phyloP scores from a whole-genome alignment of 257 asterid species.

The Coffea canephora region DNA sequence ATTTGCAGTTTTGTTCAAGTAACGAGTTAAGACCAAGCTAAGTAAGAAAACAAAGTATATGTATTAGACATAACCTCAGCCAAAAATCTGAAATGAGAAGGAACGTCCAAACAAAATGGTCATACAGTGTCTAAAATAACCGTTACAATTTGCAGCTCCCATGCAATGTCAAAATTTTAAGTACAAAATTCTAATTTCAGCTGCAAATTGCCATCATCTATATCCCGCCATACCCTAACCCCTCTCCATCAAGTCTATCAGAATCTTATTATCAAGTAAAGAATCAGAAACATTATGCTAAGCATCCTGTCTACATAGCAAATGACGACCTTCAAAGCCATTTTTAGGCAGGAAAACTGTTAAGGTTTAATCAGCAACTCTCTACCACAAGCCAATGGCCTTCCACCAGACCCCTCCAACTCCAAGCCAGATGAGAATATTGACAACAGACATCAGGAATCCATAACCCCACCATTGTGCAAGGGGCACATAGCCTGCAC shows the following conservation, averaged over 20 bases:
- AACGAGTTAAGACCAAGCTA: background rate
- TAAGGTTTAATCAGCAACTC: background rate
- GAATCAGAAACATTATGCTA: constrained; percentile 5
- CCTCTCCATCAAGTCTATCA: background rate
- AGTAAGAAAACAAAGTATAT: background rate
- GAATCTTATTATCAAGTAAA: constrained; percentile 11
- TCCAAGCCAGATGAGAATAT: constrained; percentile 85
- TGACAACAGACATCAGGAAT: constrained; percentile 65
- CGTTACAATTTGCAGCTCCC: background rate
- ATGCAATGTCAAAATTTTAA: constrained; percentile 14
- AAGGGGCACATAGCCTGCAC: constrained; percentile 83
- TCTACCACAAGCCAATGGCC: constrained; percentile 80
- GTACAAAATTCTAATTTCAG: constrained; percentile 9
- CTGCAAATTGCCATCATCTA: constrained; percentile 8
- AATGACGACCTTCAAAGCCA: constrained; percentile 4
- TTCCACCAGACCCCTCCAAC: constrained; percentile 97
- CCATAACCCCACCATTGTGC: constrained; percentile 97
- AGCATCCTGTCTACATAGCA: background rate
- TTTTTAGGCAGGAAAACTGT: background rate
- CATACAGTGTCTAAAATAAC: background rate
- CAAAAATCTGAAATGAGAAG: background rate
- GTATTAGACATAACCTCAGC: background rate
- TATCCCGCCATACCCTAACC: background rate
- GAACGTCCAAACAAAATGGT: background rate
- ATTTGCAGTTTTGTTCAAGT: too few species aligned